Conservation (phyloP, 2,329 filamentous ascomycete genomes). For the Parastagonospora nodorum region DNA sequence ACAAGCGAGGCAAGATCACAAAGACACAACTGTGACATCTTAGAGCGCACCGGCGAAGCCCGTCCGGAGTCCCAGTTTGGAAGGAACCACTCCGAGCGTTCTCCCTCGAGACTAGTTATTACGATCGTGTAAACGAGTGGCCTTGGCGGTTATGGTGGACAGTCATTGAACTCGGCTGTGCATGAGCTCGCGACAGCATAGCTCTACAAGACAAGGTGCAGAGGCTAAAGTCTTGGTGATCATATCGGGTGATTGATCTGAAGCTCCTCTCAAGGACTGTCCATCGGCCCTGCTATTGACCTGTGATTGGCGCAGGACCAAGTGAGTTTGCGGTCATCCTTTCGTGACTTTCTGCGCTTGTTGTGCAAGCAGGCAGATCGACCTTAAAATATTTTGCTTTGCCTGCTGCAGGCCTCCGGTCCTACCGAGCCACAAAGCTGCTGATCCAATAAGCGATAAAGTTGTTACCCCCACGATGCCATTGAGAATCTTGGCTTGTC, state of each 20-base stretch:
- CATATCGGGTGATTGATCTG: not conserved
- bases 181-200: no score
- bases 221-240: no score
- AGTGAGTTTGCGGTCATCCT: constrained; percentile 6
- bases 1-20: not conserved
- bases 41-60: no score
- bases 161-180: no score
- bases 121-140: no score
- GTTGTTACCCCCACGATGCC: constrained; percentile 30
- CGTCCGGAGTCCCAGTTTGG: no score
- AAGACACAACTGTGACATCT: not conserved
- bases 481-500: constrained; percentile 40
- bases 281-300: no score
- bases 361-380: constrained; percentile 32
- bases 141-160: no score
- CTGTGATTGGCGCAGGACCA: no score
- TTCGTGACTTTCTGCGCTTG: constrained; percentile 22
- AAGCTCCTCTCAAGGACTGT: no score
- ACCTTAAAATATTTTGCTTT: constrained; percentile 34
- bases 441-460: constrained; percentile 18
- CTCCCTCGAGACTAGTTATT: not conserved
- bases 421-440: constrained; percentile 26
- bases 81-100: not conserved
- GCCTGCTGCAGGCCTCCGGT: constrained; percentile 25
- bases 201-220: no score